Evolutionary conservation across 495 filamentous ascomycete genomes (phyloP).

Genomic region (Aspergillus biplanus): DNA sequence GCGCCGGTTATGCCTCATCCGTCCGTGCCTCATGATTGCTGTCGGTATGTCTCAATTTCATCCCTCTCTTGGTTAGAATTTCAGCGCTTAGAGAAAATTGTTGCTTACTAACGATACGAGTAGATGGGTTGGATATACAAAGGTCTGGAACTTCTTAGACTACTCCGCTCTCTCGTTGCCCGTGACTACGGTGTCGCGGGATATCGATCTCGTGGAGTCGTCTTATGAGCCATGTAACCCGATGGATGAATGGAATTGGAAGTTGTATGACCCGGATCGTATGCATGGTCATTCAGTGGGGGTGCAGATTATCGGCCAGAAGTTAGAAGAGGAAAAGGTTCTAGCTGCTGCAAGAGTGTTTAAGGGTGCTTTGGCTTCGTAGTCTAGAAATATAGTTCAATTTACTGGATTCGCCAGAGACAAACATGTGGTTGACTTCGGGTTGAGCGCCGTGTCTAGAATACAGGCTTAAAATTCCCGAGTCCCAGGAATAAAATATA

Average conservation of each 20-base stretch:
- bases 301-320: conserved; percentile 55
- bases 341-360: conserved; percentile 45
- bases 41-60: not conserved
- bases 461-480: no score
- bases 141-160: conserved; percentile 71
- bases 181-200: conserved; percentile 50
- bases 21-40: conserved; percentile 45
- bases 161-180: conserved; percentile 62
- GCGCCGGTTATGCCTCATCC: conserved; percentile 52
- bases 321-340: conserved; percentile 58
- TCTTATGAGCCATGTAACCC: conserved; percentile 53
- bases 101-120: conserved; percentile 31
- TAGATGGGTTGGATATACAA: conserved; percentile 59
- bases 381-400: no score
- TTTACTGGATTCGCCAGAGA: no score
- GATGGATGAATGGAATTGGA: conserved; percentile 53
- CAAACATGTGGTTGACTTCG: no score
- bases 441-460: no score
- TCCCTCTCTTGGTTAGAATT: no score
- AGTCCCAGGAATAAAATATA: no score
- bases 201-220: conserved; percentile 45
- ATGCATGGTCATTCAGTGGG: conserved; percentile 48
- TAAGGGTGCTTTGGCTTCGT: conserved; percentile 24
- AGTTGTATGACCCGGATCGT: conserved; percentile 46
- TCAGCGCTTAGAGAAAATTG: no score